Evolutionary conservation across 192 early-diverging fungal genomes (phyloP), one percentile per base, ranked within the genome.

Genomic region (Coemansia sp.): DNA sequence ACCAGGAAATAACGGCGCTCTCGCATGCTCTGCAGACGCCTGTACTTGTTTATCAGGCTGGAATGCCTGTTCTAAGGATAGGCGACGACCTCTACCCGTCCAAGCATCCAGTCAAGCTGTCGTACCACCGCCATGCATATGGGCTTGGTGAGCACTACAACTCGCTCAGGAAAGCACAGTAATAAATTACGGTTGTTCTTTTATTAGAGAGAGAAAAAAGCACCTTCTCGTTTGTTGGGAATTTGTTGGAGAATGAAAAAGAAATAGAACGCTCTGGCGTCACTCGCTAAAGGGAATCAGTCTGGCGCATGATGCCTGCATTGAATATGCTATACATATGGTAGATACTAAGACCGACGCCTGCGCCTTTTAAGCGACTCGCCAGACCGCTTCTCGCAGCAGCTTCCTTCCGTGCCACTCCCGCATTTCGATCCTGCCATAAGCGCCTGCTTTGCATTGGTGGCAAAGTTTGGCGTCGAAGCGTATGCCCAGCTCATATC

Each of bases 111-210:
- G 62, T 92, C 34, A 84, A 82, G 62, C 75, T 97, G 34, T 91
- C 91, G 62, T 97, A 92, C 61, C 95, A 98, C 69, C 85, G 88
- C 39, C 88, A 96, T 66, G 88, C 90, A 56, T 97, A 89, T 74
- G 93, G 93, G 27, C 82, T 98, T 18, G 96, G 96, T 25, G 91
- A 92, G 67, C 96, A 98, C 86, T 98, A 98, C 82, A 98, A 98
- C 67, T 94, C 93, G 18, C 67, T 94, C 51, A 65, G 66, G 32
- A 80, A 52, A 84, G 64, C 18, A 39, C 28, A 45, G 20, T 14
- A 32, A 18, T 35, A 36, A 48, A 19, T n/a, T n/a, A n/a, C n/a
- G n/a, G n/a, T n/a, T n/a, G n/a, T n/a, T n/a, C n/a, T n/a, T n/a
- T n/a, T n/a, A n/a, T n/a, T n/a, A n/a, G n/a, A n/a, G n/a, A n/a